Conservation (phyloP, 2,329 filamentous ascomycete species). For the Paracamarosporium sp. region DNA sequence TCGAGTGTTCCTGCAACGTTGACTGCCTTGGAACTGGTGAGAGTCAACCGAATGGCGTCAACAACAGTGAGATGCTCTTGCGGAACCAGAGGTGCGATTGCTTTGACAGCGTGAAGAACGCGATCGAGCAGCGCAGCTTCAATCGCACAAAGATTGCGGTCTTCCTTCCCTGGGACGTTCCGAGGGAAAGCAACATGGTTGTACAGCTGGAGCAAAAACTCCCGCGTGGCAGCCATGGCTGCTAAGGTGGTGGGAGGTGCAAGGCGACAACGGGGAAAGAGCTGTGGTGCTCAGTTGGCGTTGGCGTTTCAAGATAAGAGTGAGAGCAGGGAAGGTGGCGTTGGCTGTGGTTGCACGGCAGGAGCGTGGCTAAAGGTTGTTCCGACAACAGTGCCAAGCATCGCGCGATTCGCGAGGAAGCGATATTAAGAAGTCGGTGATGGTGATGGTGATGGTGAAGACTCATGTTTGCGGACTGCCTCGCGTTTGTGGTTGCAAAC, state of each 20-base stretch:
- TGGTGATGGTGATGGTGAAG: not conserved
- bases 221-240: conserved; percentile 24
- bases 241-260: not conserved
- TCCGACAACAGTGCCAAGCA: not conserved
- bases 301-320: not conserved
- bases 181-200: conserved; percentile 50
- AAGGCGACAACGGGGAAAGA: not conserved
- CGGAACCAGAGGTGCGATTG: conserved; percentile 18
- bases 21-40: conserved; percentile 24
- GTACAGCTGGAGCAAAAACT: conserved; percentile 35
- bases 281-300: not conserved
- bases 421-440: not conserved
- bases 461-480: not conserved
- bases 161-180: conserved; percentile 44
- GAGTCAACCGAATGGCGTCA: conserved; percentile 19
- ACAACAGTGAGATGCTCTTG: conserved; percentile 17
- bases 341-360: not conserved
- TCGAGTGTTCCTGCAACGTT: conserved; percentile 32
- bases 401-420: not conserved
- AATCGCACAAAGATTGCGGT: conserved; percentile 32
- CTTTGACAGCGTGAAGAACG: conserved; percentile 31
- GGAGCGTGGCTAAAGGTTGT: not conserved
- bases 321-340: not conserved
- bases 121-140: conserved; percentile 38
- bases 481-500: too few relatives aligned